A percentile compares a stretch with the other conserved stretches of the same genome.
Conservation (phyloP, 2,329 filamentous ascomycete genomes). For the Huntiella decipiens region DNA sequence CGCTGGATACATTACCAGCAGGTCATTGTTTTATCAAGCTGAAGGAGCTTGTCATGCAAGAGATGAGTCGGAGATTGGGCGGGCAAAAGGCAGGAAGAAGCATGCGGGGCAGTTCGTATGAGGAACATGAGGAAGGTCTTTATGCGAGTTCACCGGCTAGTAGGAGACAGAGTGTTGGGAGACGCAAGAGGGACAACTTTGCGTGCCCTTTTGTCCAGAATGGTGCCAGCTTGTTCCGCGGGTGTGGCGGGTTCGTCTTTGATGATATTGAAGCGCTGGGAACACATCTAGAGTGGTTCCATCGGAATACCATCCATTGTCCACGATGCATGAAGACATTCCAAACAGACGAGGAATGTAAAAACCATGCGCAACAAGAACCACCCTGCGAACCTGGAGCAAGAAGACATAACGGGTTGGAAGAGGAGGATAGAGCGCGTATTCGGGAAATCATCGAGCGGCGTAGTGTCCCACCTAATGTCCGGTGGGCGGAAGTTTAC, state of each 20-base stretch:
- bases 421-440: not conserved
- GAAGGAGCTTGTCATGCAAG: not conserved
- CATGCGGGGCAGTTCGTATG: constrained; percentile 5
- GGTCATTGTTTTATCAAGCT: constrained; percentile 2
- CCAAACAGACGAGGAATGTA: not conserved
- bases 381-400: constrained; percentile 1
- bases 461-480: not conserved
- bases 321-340: constrained; percentile 9
- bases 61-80: too few species aligned
- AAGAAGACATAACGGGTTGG: constrained; percentile 4
- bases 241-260: constrained; percentile 9
- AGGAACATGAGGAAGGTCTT: constrained; percentile 2
- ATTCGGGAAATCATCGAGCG: constrained; percentile 5
- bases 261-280: constrained; percentile 3
- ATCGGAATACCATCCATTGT: constrained; percentile 9
- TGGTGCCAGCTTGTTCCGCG: constrained; percentile 3
- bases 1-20: constrained; percentile 1
- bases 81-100: not conserved
- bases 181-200: not conserved
- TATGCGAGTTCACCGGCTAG: not conserved
- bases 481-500: constrained; percentile 5
- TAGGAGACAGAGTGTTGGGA: not conserved
- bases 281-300: constrained; percentile 8
- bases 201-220: constrained; percentile 9
- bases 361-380: constrained; percentile 8